Conservation (phyloP, 345 rosid species). For the Eutrema yunnanense region DNA sequence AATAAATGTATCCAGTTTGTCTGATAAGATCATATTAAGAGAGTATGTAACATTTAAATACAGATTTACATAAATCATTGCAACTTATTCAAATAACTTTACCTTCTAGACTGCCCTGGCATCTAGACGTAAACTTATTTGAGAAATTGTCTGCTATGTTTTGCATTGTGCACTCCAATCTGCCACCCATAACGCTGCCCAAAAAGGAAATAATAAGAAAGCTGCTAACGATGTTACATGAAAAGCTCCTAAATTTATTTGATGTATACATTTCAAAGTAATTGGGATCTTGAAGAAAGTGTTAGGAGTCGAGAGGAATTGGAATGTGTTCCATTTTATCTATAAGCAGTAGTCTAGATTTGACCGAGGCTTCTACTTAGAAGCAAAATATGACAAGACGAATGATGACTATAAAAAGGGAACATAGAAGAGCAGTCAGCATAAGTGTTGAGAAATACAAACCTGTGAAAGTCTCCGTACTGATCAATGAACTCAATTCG, state of each 20-base stretch:
- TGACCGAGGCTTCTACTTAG: not conserved
- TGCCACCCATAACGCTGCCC: constrained; percentile 71
- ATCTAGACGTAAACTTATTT: constrained; percentile 57
- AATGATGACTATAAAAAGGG: not conserved
- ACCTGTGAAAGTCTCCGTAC: constrained; percentile 70
- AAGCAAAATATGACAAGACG: not conserved
- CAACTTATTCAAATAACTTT: constrained; percentile 1
- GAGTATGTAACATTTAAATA: not conserved
- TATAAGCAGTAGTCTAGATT: not conserved
- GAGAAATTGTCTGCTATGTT: constrained; percentile 84
- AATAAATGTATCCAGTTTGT: constrained; percentile 70
- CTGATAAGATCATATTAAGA: constrained; percentile 31
- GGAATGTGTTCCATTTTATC: not conserved
- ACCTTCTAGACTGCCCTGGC: constrained; percentile 70
- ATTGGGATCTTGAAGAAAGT: not conserved
- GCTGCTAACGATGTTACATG: not conserved
- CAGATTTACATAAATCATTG: constrained; percentile 4
- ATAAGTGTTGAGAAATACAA: constrained; percentile 18
- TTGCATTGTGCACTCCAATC: constrained; percentile 98
- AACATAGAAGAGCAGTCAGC: not conserved
- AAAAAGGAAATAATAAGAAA: constrained; percentile 8
- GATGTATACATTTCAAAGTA: not conserved
- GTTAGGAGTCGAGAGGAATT: not conserved
- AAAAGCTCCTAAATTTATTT: not conserved
- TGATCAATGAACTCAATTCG: constrained; percentile 53